Conservation (phyloP, 352 stramenopile species). For the Phytophthora cajani region DNA sequence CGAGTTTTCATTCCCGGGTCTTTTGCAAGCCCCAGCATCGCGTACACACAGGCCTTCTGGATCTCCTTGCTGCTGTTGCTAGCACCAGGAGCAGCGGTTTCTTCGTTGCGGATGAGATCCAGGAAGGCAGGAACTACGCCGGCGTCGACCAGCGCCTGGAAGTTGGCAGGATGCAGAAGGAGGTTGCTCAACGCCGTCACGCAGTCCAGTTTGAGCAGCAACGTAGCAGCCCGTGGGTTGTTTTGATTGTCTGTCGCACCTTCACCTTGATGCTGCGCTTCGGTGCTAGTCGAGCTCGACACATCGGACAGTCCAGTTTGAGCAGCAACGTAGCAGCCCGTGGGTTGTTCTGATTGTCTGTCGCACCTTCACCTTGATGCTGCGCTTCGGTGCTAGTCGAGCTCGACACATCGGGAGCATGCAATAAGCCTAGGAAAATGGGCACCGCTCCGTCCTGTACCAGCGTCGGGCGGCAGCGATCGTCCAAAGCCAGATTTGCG, state of each 20-base stretch:
- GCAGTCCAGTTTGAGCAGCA: conserved; percentile 81
- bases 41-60: conserved; percentile 79
- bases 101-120: conserved; percentile 55
- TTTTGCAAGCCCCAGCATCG: conserved; percentile 77
- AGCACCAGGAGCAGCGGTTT: conserved; percentile 15
- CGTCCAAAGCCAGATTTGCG: conserved; percentile 78
- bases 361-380: conserved; percentile 13
- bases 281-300: background rate
- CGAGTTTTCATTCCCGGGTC: conserved; percentile 77
- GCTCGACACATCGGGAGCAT: conserved; percentile 18
- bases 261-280: conserved; percentile 16
- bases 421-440: conserved; percentile 61
- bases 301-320: conserved; percentile 67
- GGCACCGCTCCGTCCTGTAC: conserved; percentile 70
- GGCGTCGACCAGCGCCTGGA: conserved; percentile 75
- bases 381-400: background rate
- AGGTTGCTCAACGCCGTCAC: conserved; percentile 84
- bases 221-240: conserved; percentile 27
- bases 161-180: conserved; percentile 84
- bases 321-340: conserved; percentile 48
- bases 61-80: conserved; percentile 62
- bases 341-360: conserved; percentile 29
- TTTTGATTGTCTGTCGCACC: conserved; percentile 18
- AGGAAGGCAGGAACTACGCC: conserved; percentile 78
- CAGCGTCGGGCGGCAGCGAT: conserved; percentile 64